A percentile compares a stretch with the other conserved stretches of the same genome.
Conservation (phyloP, 805 yeast genomes). For the Candida nanaspora region DNA sequence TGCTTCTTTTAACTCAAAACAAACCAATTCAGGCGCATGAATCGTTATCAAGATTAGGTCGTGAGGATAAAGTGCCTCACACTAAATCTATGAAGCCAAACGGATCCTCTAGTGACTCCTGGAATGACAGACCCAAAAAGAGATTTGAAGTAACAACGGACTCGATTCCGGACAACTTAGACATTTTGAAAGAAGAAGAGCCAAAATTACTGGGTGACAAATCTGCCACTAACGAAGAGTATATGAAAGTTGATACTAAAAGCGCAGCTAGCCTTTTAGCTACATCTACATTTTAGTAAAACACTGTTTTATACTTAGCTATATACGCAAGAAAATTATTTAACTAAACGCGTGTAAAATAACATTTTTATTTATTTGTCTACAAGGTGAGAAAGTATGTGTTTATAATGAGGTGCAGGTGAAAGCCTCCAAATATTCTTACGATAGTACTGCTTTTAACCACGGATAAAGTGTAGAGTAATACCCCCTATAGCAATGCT, state of each 20-base stretch:
- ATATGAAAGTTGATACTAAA: conserved; percentile 59
- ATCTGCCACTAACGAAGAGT: conserved; percentile 15
- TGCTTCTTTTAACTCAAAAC: conserved; percentile 64
- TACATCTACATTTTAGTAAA: conserved; percentile 54
- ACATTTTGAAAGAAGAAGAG: conserved; percentile 5
- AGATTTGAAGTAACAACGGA: conserved; percentile 9
- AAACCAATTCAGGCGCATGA: conserved; percentile 24
- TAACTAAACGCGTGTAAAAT: too few species aligned
- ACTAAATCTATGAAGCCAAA: conserved; percentile 2
- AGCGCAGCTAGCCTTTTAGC: conserved; percentile 81
- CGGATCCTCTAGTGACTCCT: conserved; percentile 18
- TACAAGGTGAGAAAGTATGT: too few species aligned
- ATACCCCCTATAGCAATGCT: too few species aligned
- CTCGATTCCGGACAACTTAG: background rate
- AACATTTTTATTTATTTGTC: too few species aligned
- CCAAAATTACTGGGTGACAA: background rate
- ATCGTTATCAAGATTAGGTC: conserved; percentile 65
- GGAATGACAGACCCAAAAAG: conserved; percentile 27
- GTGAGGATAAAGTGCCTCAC: conserved; percentile 49
- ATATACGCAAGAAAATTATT: too few species aligned
- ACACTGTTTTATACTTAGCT: too few species aligned
- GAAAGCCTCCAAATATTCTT: too few species aligned
- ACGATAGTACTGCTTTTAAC: too few species aligned
- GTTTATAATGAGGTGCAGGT: background rate
- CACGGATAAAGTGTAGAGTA: too few species aligned